Evolutionary conservation across 179 eudicot species (phyloP).

Genomic region (Heliamphora pulchella): DNA sequence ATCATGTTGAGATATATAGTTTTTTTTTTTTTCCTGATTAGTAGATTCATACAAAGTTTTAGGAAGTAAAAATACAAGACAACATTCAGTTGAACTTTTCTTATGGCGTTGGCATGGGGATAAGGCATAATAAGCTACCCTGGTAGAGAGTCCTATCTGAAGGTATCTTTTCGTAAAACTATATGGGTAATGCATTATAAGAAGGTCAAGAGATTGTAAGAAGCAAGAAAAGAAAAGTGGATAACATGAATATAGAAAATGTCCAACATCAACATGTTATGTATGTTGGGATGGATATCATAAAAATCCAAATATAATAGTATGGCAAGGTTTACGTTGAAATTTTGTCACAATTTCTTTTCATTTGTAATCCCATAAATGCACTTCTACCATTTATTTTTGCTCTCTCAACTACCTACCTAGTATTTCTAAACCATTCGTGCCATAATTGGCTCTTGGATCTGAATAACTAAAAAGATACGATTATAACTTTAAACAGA

Average conservation of each 20-base stretch:
- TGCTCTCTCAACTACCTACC: not conserved
- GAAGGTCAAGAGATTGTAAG: not conserved
- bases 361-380: not conserved
- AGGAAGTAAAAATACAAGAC: conserved; percentile 2
- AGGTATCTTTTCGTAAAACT: not conserved
- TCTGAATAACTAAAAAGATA: not conserved
- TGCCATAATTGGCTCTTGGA: not conserved
- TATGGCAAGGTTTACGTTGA: not conserved
- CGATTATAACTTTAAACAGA: too few species aligned
- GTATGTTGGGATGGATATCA: not conserved
- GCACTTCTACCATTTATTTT: not conserved
- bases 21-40: not conserved
- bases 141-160: not conserved
- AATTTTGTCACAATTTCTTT: not conserved
- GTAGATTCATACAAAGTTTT: not conserved
- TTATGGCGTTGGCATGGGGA: not conserved
- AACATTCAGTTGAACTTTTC: not conserved
- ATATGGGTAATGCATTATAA: not conserved
- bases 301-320: not conserved
- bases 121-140: not conserved
- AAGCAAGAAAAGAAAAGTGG: not conserved
- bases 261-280: conserved; percentile 1
- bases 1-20: not conserved
- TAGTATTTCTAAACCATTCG: not conserved
- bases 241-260: not conserved